phyloP scores from a whole-genome alignment of 2,329 filamentous ascomycete species.

The Microascus cirrosus region DNA sequence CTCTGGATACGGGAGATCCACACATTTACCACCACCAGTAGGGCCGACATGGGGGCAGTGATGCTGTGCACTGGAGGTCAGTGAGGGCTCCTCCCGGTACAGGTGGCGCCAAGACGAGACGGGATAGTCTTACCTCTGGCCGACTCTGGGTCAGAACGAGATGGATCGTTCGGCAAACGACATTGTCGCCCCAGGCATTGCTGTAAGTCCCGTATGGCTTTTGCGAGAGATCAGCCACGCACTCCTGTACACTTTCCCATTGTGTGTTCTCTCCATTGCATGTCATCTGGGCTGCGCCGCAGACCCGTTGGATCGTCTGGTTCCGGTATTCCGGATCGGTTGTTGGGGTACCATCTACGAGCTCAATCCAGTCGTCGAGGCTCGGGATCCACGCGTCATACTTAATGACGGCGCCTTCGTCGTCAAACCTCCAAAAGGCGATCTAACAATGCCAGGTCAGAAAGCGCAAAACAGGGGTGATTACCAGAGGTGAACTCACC shows the following conservation, averaged over 20 bases:
- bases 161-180: conserved; percentile 29
- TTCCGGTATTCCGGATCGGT: conserved; percentile 15
- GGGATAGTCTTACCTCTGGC: conserved; percentile 14
- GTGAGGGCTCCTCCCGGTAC: neutral
- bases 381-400: conserved; percentile 33
- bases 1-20: conserved; percentile 11
- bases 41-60: conserved; percentile 18
- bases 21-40: conserved; percentile 17
- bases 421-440: conserved; percentile 34
- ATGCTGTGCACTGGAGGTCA: conserved; percentile 8
- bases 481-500: neutral
- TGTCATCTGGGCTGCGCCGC: conserved; percentile 17
- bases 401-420: conserved; percentile 25
- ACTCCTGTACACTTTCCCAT: conserved; percentile 20
- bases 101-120: neutral
- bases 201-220: conserved; percentile 27
- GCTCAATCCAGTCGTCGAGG: conserved; percentile 23
- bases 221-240: conserved; percentile 16
- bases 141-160: conserved; percentile 20
- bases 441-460: conserved; percentile 11
- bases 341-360: conserved; percentile 14
- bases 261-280: conserved; percentile 24
- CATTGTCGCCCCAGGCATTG: conserved; percentile 29
- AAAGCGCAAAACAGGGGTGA: neutral
- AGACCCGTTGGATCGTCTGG: conserved; percentile 18